A percentile compares a stretch with the other conserved stretches of the same genome.
Conservation (phyloP, 768 basidiomycete genomes). For the Cystofilobasidium ferigula region DNA sequence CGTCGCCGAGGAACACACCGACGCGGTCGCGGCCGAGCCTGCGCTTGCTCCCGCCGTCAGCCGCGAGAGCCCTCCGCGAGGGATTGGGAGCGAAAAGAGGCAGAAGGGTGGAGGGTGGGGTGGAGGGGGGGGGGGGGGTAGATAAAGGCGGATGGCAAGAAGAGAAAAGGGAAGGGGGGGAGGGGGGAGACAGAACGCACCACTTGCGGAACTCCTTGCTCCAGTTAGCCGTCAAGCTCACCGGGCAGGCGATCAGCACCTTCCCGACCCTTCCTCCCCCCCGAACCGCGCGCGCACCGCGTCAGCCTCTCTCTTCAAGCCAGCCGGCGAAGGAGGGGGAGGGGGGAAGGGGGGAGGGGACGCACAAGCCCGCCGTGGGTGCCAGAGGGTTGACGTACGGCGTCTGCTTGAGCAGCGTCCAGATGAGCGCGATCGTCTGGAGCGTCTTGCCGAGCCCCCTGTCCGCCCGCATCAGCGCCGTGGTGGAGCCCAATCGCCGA, state of each 20-base stretch:
- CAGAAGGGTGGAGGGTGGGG: no score
- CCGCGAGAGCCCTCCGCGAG: no score
- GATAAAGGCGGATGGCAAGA: no score
- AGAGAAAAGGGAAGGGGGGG: no score
- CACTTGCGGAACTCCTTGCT: conserved; percentile 90
- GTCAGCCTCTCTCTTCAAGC: no score
- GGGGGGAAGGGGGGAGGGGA: neutral
- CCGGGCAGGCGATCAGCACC: conserved; percentile 85
- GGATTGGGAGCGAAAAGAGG: no score
- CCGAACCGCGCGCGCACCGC: no score
- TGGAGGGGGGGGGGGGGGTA: no score
- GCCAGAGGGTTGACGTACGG: conserved; percentile 49
- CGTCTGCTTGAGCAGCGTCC: conserved; percentile 85
- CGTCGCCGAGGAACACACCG: conserved; percentile 52
- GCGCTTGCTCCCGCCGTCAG: no score
- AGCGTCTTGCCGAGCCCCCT: conserved; percentile 95
- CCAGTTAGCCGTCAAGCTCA: conserved; percentile 66
- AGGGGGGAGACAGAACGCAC: conserved; percentile 39
- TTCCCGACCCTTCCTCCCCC: conserved; percentile 62
- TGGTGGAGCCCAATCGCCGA: no score
- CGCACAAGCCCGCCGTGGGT: conserved; percentile 26
- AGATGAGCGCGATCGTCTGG: conserved; percentile 80
- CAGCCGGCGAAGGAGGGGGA: neutral
- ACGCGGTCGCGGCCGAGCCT: conserved; percentile 44
- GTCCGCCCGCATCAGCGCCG: conserved; percentile 28